Evolutionary conservation across 345 rosid species (phyloP), one percentile per base, ranked within the genome.

Genomic region (Salix arbutifolia): DNA sequence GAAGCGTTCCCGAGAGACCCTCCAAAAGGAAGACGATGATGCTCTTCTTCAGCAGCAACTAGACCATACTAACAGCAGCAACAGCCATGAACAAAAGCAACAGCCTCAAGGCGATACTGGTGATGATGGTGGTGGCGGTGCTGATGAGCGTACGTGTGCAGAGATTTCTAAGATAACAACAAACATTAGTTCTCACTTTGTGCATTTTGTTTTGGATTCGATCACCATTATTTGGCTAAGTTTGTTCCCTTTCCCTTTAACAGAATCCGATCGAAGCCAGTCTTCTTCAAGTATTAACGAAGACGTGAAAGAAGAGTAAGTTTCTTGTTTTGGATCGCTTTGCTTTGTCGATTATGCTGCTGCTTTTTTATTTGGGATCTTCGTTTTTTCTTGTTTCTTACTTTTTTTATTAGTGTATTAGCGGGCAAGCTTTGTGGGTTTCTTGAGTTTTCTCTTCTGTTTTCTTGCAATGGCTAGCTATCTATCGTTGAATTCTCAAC

Each of bases 201-300:
- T 68, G 73, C 78, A 68, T 76, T 58, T 58, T 33, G 35, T 38
- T n/a, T 35, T 76, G 67, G 30, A 28, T 68, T 76, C 61, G 68
- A 38, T 69, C 58, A 23, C 4, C 31, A 14, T 21, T 64, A 53
- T 21, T 31, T 18, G n/a, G 50, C 70, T 37, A 33, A 67, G 70
- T 61, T 61, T 60, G 19, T 42, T 53, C 21, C 12, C 31, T 61
- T 50, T 66, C 53, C 19, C 23, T 26, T 72, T 38, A 21, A 10
- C 86, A 88, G 91, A 83, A 77, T 84, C 88, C 61, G 86, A 81
- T 82, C 85, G 86, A 70, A 86, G 85, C 78, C 79, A 58, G 28
- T n/a, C 73, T 52, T 83, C 85, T 68, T 81, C 89, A 5, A 79
- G 86, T 70, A 23, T 81, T 67, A 38, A 61, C 30, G 75, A 70